phyloP scores from a whole-genome alignment of 106 monocot genomes.

The Acorus gramineus region DNA sequence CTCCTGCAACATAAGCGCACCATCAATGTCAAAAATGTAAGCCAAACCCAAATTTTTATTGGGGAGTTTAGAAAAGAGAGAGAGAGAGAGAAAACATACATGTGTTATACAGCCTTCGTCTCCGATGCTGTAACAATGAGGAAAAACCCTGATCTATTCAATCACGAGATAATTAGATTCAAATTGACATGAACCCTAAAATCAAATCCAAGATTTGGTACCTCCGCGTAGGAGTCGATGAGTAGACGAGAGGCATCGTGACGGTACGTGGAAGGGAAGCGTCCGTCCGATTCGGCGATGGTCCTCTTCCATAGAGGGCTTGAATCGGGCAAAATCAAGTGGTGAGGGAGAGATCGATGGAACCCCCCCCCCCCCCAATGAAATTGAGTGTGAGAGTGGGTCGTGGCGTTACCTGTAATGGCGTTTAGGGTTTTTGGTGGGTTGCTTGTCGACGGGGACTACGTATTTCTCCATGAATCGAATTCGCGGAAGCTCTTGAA shows the following conservation, averaged over 20 bases:
- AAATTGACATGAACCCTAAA: neutral
- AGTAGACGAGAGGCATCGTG: constrained; percentile 44
- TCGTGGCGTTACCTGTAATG: too few species aligned
- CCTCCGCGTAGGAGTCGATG: constrained; percentile 52
- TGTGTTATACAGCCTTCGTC: constrained; percentile 22
- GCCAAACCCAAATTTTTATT: too few species aligned
- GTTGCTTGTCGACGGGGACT: too few species aligned
- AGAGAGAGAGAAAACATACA: constrained; percentile 8
- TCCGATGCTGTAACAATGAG: constrained; percentile 17
- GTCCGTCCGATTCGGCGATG: constrained; percentile 36
- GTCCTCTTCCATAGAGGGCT: constrained; percentile 35
- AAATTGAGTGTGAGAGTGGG: neutral
- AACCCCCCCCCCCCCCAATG: too few species aligned
- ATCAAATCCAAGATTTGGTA: neutral
- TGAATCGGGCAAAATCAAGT: neutral
- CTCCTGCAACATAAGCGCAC: too few species aligned
- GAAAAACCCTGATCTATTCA: constrained; percentile 30
- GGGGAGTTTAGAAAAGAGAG: too few species aligned
- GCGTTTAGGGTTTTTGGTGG: too few species aligned
- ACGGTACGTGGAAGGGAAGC: constrained; percentile 23
- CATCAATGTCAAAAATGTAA: too few species aligned
- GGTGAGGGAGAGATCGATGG: neutral
- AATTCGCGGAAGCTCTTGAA: too few species aligned
- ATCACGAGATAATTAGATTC: neutral
- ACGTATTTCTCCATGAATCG: too few species aligned